These are phyloP conservation scores for Entomortierella lignicola DNA, from an alignment of 192 early-diverging fungal species.

Conservation along the genomic window DNA sequence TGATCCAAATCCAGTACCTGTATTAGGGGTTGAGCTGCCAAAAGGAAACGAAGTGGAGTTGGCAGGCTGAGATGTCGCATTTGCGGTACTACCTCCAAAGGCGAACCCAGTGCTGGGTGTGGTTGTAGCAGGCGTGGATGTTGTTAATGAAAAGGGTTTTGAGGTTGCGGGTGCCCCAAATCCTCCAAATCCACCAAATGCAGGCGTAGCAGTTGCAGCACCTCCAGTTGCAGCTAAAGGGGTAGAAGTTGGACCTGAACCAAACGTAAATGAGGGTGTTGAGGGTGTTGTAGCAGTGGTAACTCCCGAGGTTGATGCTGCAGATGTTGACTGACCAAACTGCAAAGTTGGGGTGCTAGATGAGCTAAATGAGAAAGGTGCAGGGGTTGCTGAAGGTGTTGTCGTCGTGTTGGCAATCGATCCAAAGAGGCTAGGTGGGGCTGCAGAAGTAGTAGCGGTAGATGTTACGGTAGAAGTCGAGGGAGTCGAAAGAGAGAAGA, in stretches of 20 bases:
- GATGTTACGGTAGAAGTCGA: background rate
- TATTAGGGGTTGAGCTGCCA: background rate
- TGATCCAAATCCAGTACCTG: background rate
- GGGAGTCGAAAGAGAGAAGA: background rate
- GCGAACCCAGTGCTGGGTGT: background rate
- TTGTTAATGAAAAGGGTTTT: background rate
- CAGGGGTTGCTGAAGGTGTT: background rate
- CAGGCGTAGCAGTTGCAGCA: background rate
- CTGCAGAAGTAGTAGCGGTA: background rate
- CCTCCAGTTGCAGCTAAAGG: background rate
- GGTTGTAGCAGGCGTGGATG: background rate
- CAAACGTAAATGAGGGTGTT: conserved; percentile 9
- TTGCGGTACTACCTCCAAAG: conserved; percentile 5
- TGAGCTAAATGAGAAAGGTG: conserved; percentile 18
- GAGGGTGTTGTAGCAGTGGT: background rate
- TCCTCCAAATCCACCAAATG: conserved; percentile 20
- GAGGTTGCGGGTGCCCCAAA: background rate
- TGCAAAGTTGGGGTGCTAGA: background rate
- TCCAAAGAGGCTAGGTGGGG: conserved; percentile 4
- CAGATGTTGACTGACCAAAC: conserved; percentile 3
- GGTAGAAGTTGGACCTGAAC: background rate
- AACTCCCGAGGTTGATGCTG: background rate
- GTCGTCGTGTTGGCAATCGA: background rate
- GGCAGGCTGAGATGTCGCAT: background rate
- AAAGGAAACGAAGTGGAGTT: background rate